Evolutionary conservation across 768 basidiomycete genomes (phyloP).

Genomic region (Suillus spraguei): DNA sequence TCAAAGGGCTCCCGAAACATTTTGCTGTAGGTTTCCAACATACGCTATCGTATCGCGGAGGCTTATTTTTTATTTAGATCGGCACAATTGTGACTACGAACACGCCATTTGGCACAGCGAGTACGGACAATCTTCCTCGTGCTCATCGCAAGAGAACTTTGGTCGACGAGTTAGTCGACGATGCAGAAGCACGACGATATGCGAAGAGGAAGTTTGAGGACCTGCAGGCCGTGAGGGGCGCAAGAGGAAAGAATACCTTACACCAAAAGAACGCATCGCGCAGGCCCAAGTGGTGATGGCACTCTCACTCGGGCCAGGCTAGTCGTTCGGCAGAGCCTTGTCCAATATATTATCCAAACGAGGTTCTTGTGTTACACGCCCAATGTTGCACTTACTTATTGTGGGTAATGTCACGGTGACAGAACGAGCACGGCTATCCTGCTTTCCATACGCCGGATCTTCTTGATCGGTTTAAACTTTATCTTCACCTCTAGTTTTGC

Average conservation of each 20-base stretch:
- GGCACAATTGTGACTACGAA: constrained; percentile 74
- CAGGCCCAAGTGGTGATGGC: constrained; percentile 64
- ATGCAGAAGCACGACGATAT: constrained; percentile 83
- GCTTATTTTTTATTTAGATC: constrained; percentile 48
- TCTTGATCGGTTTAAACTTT: too few species aligned
- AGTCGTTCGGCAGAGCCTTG: neutral
- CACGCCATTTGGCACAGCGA: constrained; percentile 73
- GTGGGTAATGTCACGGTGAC: too few species aligned
- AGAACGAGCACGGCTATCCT: too few species aligned
- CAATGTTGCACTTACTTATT: too few species aligned
- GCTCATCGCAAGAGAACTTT: constrained; percentile 77
- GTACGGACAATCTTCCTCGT: constrained; percentile 70
- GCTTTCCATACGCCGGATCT: too few species aligned
- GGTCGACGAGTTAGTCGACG: constrained; percentile 88
- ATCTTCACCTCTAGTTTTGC: too few species aligned
- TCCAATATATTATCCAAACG: neutral
- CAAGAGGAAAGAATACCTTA: constrained; percentile 72
- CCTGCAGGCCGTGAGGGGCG: constrained; percentile 65
- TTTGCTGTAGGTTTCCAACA: constrained; percentile 69
- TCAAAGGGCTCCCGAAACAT: constrained; percentile 84
- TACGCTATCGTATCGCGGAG: neutral
- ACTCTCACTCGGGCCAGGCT: neutral
- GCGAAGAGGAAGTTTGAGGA: constrained; percentile 92
- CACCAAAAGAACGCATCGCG: constrained; percentile 62
- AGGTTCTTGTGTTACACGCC: too few species aligned